Evolutionary conservation across 805 yeast species (phyloP).

Genomic region (Pichia deserticola): DNA sequence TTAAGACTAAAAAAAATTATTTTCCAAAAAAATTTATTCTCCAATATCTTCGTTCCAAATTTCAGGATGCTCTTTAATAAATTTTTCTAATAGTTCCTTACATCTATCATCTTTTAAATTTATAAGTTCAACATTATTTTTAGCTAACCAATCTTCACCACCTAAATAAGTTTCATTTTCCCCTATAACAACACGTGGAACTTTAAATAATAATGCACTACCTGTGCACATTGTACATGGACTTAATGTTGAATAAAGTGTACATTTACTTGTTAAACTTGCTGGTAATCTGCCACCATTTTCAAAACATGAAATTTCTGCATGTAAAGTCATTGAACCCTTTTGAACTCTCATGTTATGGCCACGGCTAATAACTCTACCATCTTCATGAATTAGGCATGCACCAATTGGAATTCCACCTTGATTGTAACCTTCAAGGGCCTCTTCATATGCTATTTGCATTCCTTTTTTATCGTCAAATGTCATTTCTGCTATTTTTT

Average conservation of each 20-base stretch:
- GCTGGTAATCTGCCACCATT: conserved; percentile 88
- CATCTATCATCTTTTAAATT: conserved; percentile 55
- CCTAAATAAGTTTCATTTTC: conserved; percentile 81
- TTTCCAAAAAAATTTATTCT: too few relatives aligned
- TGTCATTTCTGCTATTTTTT: conserved; percentile 27
- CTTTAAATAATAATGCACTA: conserved; percentile 82
- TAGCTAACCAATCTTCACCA: conserved; percentile 65
- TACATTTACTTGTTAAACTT: conserved; percentile 69
- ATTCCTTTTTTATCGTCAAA: conserved; percentile 63
- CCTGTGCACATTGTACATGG: conserved; percentile 97
- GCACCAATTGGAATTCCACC: conserved; percentile 77
- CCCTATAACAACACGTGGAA: conserved; percentile 81
- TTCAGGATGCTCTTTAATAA: conserved; percentile 69
- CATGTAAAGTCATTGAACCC: conserved; percentile 78
- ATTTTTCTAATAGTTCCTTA: conserved; percentile 64
- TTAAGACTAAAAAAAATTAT: too few relatives aligned
- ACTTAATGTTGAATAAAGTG: conserved; percentile 86
- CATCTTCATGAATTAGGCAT: conserved; percentile 64
- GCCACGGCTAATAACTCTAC: conserved; percentile 77
- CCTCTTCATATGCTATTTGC: conserved; percentile 67
- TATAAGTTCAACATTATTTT: conserved; percentile 67
- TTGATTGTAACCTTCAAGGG: conserved; percentile 56
- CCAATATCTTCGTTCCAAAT: conserved; percentile 85
- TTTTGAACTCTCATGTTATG: conserved; percentile 89
- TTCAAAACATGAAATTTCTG: conserved; percentile 84